Evolutionary conservation across 176 grass and related monocot species (phyloP).

Genomic region (Phoenix roebelenii): DNA sequence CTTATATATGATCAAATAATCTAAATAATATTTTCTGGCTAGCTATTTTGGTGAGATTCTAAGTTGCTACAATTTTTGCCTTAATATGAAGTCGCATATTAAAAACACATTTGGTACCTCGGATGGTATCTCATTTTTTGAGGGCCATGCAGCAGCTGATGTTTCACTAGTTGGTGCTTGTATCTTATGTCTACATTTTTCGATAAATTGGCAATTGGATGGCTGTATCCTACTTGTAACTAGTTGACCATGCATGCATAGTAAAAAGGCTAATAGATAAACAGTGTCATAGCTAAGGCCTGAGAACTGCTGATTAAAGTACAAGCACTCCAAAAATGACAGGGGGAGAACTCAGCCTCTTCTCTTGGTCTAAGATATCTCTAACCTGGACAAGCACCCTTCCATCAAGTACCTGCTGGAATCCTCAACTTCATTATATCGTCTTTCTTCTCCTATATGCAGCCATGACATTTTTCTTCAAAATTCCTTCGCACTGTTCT

Average conservation of each 20-base stretch:
- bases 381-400: conserved; percentile 3
- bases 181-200: too few relatives aligned
- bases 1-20: too few relatives aligned
- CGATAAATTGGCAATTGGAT: too few relatives aligned
- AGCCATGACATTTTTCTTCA: not conserved
- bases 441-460: conserved; percentile 13
- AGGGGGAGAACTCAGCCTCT: conserved; percentile 26
- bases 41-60: too few relatives aligned
- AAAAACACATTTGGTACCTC: not conserved
- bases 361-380: conserved; percentile 18
- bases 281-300: not conserved
- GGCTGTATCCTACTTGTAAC: too few relatives aligned
- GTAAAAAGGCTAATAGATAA: not conserved
- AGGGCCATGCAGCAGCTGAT: too few relatives aligned
- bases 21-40: too few relatives aligned
- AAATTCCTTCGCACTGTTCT: not conserved
- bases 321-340: not conserved
- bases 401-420: not conserved
- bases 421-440: not conserved
- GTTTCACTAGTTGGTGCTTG: too few relatives aligned
- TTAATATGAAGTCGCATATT: not conserved
- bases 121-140: not conserved
- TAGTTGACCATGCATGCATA: too few relatives aligned
- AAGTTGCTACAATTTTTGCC: too few relatives aligned
- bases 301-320: not conserved